Evolutionary conservation across 2,329 filamentous ascomycete genomes (phyloP).

Genomic region (Sporothrix luriei): DNA sequence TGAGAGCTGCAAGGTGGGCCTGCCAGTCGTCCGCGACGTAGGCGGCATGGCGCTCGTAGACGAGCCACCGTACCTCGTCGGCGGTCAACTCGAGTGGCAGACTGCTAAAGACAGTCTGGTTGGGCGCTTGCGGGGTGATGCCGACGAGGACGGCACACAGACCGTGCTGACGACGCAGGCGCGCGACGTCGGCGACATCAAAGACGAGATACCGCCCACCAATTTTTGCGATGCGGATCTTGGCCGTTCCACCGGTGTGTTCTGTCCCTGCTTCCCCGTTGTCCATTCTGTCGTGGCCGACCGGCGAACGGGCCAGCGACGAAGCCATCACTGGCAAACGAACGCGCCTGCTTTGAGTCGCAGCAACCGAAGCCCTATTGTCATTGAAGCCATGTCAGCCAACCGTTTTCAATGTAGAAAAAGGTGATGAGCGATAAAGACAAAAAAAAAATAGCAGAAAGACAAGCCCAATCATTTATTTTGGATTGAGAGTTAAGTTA

Average conservation of each 20-base stretch:
- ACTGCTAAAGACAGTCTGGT: conserved; percentile 91
- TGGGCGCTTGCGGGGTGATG: conserved; percentile 85
- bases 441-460: conserved; percentile 40
- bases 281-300: background rate
- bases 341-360: conserved; percentile 2
- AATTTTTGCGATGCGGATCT: conserved; percentile 78
- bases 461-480: conserved; percentile 35
- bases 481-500: conserved; percentile 37
- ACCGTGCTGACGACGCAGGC: conserved; percentile 76
- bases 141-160: conserved; percentile 86
- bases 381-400: background rate
- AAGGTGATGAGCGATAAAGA: background rate
- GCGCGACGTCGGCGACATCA: conserved; percentile 76
- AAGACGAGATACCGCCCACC: conserved; percentile 85
- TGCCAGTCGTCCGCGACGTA: conserved; percentile 81
- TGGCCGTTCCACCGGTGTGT: conserved; percentile 37
- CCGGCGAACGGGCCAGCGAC: conserved; percentile 1
- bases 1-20: conserved; percentile 68
- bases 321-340: conserved; percentile 11
- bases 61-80: conserved; percentile 81
- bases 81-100: conserved; percentile 86
- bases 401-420: too few relatives aligned
- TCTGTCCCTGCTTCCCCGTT: background rate
- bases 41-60: conserved; percentile 74
- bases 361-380: background rate